Base-by-base conservation (phyloP, 768 basidiomycete genomes). In the Kwoniella sp. region DNA sequence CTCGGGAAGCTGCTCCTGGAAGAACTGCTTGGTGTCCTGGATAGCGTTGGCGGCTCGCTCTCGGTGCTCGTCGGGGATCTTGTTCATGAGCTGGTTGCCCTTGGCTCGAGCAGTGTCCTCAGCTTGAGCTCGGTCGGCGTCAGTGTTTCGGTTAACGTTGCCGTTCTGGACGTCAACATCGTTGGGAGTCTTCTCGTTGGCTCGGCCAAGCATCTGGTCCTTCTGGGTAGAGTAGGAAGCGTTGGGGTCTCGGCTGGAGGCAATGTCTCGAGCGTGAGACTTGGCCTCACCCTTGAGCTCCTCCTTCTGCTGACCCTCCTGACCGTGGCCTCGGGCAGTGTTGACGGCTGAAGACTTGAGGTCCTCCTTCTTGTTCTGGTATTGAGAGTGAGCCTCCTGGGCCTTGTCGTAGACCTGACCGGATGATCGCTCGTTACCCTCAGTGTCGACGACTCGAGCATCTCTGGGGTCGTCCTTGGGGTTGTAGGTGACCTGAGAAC, bases 1-100 rank as follows among this genome's bases (percentile, higher is more conserved):
- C 70, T 89, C 84, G 0, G 94, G 93, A 84, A 96, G 93, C 40
- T 94, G 90, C 53, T 93, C 90, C 17, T 81, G 80, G 56, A 96
- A 70, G 79, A 90, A 89, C 30, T 87, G 83, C 73, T 86, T 86
- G 25, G 86, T 84, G 17, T 84, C 83, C 50, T 89, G 85, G 48
- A 83, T 54, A 13, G 87, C 82, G 7, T 88, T 85, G 33, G 83
- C 55, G 40, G 65, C 84, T 13, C 74, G 80, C 10, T 87, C 85
- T 64, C 87, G 87, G 67, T 90, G 88, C 68, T 89, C 84, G 55
- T 88, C 84, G 0, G 90, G 87, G 44, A 91, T 82, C 47, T 82
- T 85, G 27, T 88, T 86, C 47, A 81, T 77, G 29, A 87, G 55
- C 24, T 80, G 81, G 65, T 79, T 74, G 63, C 64, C 67, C 74